phyloP scores from a whole-genome alignment of 2,329 filamentous ascomycete species.

The Colletotrichum agaves region DNA sequence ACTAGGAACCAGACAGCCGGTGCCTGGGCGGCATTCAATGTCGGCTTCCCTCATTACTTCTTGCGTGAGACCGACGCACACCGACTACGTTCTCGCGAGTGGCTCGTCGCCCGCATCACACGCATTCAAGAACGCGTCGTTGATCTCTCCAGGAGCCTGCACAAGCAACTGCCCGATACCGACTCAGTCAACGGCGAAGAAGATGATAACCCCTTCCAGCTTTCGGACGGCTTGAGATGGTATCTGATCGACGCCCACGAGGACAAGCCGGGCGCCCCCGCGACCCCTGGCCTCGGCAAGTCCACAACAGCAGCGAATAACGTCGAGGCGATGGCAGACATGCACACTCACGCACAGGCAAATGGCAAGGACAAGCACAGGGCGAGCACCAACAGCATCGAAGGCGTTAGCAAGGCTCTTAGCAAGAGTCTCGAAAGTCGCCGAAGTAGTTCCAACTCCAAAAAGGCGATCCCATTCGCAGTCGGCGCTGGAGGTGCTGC shows the following conservation, averaged over 20 bases:
- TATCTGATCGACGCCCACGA: conserved; percentile 94
- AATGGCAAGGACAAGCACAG: conserved; percentile 56
- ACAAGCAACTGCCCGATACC: conserved; percentile 55
- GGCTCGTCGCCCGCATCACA: conserved; percentile 94
- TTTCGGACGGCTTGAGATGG: conserved; percentile 95
- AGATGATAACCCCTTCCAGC: conserved; percentile 96
- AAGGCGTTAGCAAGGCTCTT: conserved; percentile 79
- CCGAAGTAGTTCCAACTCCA: conserved; percentile 86
- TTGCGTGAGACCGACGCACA: conserved; percentile 92
- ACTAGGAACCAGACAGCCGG: conserved; percentile 94
- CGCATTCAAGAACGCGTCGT: conserved; percentile 94
- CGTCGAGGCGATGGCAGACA: conserved; percentile 85
- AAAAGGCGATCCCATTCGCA: conserved; percentile 74
- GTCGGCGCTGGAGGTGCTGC: conserved; percentile 49
- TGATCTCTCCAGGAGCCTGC: conserved; percentile 83
- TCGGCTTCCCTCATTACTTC: conserved; percentile 97
- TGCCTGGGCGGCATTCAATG: conserved; percentile 98
- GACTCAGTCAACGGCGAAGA: conserved; percentile 69
- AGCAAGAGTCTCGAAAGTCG: conserved; percentile 92
- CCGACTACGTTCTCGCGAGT: conserved; percentile 85
- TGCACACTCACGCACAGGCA: conserved; percentile 60
- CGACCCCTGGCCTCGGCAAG: conserved; percentile 92
- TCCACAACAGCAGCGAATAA: conserved; percentile 89
- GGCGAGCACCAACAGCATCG: conserved; percentile 67
- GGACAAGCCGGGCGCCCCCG: conserved; percentile 90